Evolutionary conservation across 2,329 filamentous ascomycete genomes (phyloP).

Genomic region (Fusarium concolor): DNA sequence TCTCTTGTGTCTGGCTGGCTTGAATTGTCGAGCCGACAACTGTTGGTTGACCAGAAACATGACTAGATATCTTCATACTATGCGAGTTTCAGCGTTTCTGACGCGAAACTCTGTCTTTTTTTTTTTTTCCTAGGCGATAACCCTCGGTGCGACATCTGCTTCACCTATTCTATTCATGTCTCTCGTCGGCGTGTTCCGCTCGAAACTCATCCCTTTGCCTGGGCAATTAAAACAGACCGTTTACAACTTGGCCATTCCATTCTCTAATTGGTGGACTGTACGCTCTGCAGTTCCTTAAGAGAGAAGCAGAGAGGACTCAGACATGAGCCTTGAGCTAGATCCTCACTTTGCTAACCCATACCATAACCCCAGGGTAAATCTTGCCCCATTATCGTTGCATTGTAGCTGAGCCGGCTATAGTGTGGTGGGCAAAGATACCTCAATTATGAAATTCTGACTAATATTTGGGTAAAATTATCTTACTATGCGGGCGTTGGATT

Average conservation of each 20-base stretch:
- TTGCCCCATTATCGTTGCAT: constrained; percentile 26
- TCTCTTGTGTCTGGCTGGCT: background rate
- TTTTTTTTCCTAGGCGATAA: background rate
- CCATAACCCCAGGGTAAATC: constrained; percentile 27
- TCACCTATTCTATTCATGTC: constrained; percentile 8
- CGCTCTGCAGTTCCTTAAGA: background rate
- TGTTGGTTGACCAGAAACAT: constrained; percentile 13
- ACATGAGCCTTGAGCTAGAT: constrained; percentile 26
- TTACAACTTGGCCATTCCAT: background rate
- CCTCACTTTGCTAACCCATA: constrained; percentile 17
- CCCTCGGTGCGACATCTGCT: constrained; percentile 11
- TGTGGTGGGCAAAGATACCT: constrained; percentile 11
- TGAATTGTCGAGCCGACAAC: constrained; percentile 13
- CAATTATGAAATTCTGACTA: constrained; percentile 24
- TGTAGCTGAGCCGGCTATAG: constrained; percentile 18
- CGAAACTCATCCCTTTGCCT: constrained; percentile 4
- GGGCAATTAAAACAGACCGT: constrained; percentile 22
- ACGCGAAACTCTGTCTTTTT: constrained; percentile 1
- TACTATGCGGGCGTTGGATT: constrained; percentile 12
- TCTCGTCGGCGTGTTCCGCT: constrained; percentile 14
- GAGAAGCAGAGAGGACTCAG: constrained; percentile 19
- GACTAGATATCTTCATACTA: constrained; percentile 26
- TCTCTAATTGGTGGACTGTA: constrained; percentile 24
- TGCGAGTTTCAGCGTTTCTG: constrained; percentile 26
- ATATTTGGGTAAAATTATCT: constrained; percentile 21